Conservation (phyloP, 306 rosid species). For the Fagus sylvatica region DNA sequence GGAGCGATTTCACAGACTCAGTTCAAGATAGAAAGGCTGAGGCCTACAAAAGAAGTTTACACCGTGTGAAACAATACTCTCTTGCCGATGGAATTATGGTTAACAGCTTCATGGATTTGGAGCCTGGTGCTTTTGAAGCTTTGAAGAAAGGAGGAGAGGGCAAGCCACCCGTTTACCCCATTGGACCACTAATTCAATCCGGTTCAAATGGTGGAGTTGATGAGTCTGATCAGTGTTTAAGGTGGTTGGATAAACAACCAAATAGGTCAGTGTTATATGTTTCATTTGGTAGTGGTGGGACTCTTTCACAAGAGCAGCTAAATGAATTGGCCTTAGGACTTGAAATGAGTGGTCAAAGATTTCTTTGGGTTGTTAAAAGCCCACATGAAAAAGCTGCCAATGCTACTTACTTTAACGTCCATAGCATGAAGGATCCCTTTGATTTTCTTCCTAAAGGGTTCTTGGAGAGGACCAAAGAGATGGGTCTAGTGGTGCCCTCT, state of each 20-base stretch:
- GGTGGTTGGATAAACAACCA: too few species aligned
- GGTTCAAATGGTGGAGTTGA: background rate
- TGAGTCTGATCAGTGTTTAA: background rate
- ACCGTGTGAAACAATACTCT: background rate
- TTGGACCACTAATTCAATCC: slow-evolving; percentile 7
- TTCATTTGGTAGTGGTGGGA: too few species aligned
- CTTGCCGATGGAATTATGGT: slow-evolving; percentile 22
- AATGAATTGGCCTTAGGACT: too few species aligned
- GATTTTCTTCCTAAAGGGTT: slow-evolving; percentile 25
- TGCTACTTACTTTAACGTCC: slow-evolving; percentile 16
- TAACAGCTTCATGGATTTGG: slow-evolving; percentile 19
- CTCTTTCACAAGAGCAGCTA: too few species aligned
- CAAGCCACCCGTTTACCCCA: slow-evolving; percentile 19
- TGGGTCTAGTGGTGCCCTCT: slow-evolving; percentile 16
- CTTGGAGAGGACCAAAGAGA: slow-evolving; percentile 24
- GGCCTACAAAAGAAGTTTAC: background rate
- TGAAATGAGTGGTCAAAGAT: slow-evolving; percentile 30
- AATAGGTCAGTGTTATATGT: too few species aligned
- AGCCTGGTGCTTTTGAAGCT: slow-evolving; percentile 22
- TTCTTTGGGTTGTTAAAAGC: slow-evolving; percentile 25
- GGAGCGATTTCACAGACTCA: slow-evolving; percentile 6
- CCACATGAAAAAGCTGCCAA: slow-evolving; percentile 23
- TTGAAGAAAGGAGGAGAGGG: background rate
- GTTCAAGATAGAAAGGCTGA: slow-evolving; percentile 19
- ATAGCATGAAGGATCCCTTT: background rate